Evolutionary conservation across 2,329 filamentous ascomycete genomes (phyloP).

Genomic region (Xylaria sp.): DNA sequence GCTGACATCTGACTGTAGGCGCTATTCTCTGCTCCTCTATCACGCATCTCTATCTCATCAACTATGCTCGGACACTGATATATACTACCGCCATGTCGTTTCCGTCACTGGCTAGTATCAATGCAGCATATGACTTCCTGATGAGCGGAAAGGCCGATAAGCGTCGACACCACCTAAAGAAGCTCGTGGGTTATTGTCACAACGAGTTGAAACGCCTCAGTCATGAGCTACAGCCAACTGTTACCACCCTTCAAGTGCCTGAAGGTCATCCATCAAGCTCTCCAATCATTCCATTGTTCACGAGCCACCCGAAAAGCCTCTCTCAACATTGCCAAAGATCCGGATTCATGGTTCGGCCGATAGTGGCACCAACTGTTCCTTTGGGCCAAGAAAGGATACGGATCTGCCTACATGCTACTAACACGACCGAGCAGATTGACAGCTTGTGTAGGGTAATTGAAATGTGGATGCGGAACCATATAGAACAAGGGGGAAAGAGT

Average conservation of each 20-base stretch:
- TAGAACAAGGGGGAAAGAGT: background rate
- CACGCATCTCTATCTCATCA: constrained; percentile 70
- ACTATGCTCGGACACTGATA: constrained; percentile 76
- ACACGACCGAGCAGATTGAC: constrained; percentile 58
- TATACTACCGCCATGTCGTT: constrained; percentile 75
- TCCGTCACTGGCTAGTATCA: constrained; percentile 50
- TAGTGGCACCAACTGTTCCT: constrained; percentile 65
- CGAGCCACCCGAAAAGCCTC: constrained; percentile 56
- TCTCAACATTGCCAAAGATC: constrained; percentile 57
- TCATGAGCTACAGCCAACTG: constrained; percentile 11
- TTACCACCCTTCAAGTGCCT: constrained; percentile 37
- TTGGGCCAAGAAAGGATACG: constrained; percentile 61
- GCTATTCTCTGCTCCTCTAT: constrained; percentile 66
- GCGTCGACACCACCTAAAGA: constrained; percentile 49
- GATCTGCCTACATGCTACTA: constrained; percentile 64
- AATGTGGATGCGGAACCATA: constrained; percentile 24
- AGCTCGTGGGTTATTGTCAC: constrained; percentile 52
- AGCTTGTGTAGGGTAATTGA: constrained; percentile 47
- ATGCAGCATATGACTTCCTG: constrained; percentile 41
- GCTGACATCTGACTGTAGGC: constrained; percentile 47
- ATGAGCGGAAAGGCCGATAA: constrained; percentile 33
- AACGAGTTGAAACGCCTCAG: constrained; percentile 45
- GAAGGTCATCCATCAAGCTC: constrained; percentile 50
- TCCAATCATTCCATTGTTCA: constrained; percentile 63
- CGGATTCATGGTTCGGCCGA: constrained; percentile 61